Base-by-base conservation (phyloP, 2,329 filamentous ascomycete species). In the Amphichorda felina region DNA sequence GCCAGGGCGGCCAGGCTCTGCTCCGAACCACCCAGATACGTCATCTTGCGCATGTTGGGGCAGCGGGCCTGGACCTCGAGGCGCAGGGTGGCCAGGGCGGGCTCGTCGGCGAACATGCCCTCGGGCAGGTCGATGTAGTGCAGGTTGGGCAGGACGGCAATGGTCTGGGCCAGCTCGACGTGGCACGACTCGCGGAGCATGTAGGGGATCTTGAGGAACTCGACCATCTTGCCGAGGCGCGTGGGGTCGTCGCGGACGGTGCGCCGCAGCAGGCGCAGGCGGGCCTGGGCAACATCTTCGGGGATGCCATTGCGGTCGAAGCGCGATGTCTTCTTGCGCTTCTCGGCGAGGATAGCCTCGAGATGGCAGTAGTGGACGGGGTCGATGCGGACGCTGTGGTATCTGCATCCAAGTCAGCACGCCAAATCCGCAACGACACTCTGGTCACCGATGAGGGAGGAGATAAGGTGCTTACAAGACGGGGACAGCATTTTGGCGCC, bases 331-430 rank as follows among this genome's bases (percentile, higher is more conserved):
- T 78, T 78, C 54, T 83, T 86, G 42, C 88, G 81, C 55, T 74
- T 78, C 47, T 89, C 84, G 36, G 83, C 75, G 25, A 94, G 73
- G 46, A 82, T 66, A 40, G 83, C 79, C 58, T 96, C 89, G 48
- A 83, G 80, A 43, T 82, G 77, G 64, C 89, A 96, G 61, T 94
- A 95, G 60, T 96, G 89, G 22, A 95, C 88, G 14, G 83, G 75
- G 54, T 96, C 89, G 54, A 96, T 91, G 40, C 88, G 83, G 45
- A 96, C 79, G 63, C 86, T 88, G 49, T 80, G 79, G 56, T 93
- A 94, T 45, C 85, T 93, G 48, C 5, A 27, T 14, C 13, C n/a
- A 13, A 13, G 26, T 27, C 27, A 30, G 27, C 6, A 15, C 4
- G 13, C 27, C 26, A 10, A 11, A 27, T 14, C 13, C 26, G 15